phyloP scores from a whole-genome alignment of 1,139 yeast species.

The Blastobotrys illinoisensis region DNA sequence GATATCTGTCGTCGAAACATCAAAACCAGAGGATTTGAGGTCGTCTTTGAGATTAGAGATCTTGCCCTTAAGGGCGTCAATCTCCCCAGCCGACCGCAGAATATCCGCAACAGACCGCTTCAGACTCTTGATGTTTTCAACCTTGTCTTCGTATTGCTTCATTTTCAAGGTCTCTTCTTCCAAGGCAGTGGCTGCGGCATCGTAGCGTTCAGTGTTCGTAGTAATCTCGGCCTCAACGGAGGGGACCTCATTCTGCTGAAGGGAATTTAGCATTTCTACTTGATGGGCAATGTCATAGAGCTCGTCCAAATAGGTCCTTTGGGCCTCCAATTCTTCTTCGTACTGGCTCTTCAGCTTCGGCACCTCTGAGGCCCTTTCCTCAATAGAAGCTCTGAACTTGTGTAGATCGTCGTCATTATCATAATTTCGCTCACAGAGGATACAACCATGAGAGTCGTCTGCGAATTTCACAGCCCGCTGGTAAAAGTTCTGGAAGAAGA shows the following conservation, averaged over 20 bases:
- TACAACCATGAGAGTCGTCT: constrained; percentile 3
- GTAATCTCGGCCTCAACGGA: constrained; percentile 22
- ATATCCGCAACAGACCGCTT: constrained; percentile 33
- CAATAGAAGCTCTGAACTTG: neutral
- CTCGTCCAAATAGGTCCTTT: constrained; percentile 21
- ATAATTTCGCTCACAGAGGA: constrained; percentile 8
- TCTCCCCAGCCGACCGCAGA: constrained; percentile 21
- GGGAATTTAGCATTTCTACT: constrained; percentile 15
- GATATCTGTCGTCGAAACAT: constrained; percentile 35
- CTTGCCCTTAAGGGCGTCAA: constrained; percentile 17
- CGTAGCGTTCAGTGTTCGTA: constrained; percentile 23
- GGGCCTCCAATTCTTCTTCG: neutral
- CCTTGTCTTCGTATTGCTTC: constrained; percentile 6
- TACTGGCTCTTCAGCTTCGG: neutral
- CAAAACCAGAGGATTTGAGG: constrained; percentile 18
- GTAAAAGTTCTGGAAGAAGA: constrained; percentile 1
- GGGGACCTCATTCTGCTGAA: constrained; percentile 13
- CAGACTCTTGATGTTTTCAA: constrained; percentile 32
- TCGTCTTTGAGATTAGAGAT: constrained; percentile 33
- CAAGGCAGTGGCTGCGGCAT: constrained; percentile 6
- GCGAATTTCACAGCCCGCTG: constrained; percentile 6
- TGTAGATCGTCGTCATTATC: constrained; percentile 20
- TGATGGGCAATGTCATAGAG: constrained; percentile 15
- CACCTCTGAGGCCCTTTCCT: neutral
- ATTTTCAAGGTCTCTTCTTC: neutral